These are phyloP conservation scores for Oidium heveae DNA, from an alignment of 2,329 filamentous ascomycete genomes.

Conservation along the genomic window DNA sequence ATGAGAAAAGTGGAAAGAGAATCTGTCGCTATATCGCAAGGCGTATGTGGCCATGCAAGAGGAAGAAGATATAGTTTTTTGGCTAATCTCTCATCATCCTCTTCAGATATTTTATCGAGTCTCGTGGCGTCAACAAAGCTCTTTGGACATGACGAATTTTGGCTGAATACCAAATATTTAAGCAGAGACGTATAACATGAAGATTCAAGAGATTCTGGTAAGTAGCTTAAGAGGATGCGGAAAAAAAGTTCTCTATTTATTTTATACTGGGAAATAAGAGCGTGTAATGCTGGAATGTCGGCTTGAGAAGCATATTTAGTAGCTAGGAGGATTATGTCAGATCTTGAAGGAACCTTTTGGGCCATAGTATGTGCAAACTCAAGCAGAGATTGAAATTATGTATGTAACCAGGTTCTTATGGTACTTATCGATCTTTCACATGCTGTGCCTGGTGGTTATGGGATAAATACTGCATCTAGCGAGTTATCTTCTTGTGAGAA, in stretches of 20 bases:
- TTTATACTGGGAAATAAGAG: constrained; percentile 31
- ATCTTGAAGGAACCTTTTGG: constrained; percentile 25
- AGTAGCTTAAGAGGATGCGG: constrained; percentile 48
- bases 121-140: constrained; percentile 25
- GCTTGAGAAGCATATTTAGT: constrained; percentile 41
- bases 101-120: constrained; percentile 33
- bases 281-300: constrained; percentile 35
- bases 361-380: background rate
- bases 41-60: constrained; percentile 25
- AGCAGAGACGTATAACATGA: constrained; percentile 36
- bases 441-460: too few relatives aligned
- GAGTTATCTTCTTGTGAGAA: too few relatives aligned
- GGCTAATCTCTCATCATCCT: constrained; percentile 35
- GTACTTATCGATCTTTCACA: too few relatives aligned
- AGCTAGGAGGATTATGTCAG: constrained; percentile 49
- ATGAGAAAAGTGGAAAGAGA: constrained; percentile 37
- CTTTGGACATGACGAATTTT: constrained; percentile 15
- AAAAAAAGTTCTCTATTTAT: constrained; percentile 40
- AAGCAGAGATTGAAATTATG: background rate
- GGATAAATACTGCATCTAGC: too few relatives aligned
- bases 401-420: too few relatives aligned
- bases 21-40: constrained; percentile 25
- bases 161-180: constrained; percentile 21
- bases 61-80: constrained; percentile 36
- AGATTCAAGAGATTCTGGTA: constrained; percentile 46